A percentile compares a stretch with the other conserved stretches of the same genome.
Conservation (phyloP, 164 flowering plant species). For the Santalum album region DNA sequence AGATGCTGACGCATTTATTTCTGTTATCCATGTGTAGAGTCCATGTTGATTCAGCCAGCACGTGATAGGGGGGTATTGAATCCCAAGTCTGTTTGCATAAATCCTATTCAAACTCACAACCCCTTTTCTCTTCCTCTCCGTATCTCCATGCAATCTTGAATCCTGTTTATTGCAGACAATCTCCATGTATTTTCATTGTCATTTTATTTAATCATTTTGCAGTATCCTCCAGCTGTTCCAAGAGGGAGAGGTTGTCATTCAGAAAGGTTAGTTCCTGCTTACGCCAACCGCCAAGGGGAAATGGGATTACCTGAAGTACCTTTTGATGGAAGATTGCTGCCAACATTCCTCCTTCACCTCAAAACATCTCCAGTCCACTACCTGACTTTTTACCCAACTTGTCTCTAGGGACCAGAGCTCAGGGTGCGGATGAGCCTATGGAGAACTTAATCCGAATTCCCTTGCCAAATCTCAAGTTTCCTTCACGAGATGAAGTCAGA, state of each 20-base stretch:
- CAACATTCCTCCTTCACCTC: conserved; percentile 37
- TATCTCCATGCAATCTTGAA: background rate
- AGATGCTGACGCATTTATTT: too few relatives aligned
- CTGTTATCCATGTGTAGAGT: too few relatives aligned
- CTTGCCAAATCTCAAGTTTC: conserved; percentile 61
- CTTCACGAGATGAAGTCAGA: conserved; percentile 29
- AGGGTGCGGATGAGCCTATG: conserved; percentile 21
- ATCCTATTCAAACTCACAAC: too few relatives aligned
- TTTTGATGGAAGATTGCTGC: conserved; percentile 44
- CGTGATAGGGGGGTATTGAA: too few relatives aligned
- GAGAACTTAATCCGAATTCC: conserved; percentile 41
- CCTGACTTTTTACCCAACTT: conserved; percentile 54
- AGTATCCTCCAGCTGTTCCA: conserved; percentile 32
- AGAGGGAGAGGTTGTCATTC: conserved; percentile 31
- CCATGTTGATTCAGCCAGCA: too few relatives aligned
- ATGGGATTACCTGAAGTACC: conserved; percentile 40
- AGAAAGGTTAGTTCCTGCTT: conserved; percentile 25
- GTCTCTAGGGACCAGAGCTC: conserved; percentile 52
- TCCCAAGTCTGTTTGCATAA: too few relatives aligned
- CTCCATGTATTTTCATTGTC: background rate
- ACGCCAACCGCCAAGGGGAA: conserved; percentile 46
- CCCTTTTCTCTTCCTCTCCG: conserved; percentile 11
- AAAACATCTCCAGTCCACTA: conserved; percentile 27
- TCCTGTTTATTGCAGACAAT: background rate
- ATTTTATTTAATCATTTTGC: conserved; percentile 25